A percentile compares a stretch with the other conserved stretches of the same genome.
phyloP scores from a whole-genome alignment of 2,329 filamentous ascomycete species.

The Fusarium clavum region DNA sequence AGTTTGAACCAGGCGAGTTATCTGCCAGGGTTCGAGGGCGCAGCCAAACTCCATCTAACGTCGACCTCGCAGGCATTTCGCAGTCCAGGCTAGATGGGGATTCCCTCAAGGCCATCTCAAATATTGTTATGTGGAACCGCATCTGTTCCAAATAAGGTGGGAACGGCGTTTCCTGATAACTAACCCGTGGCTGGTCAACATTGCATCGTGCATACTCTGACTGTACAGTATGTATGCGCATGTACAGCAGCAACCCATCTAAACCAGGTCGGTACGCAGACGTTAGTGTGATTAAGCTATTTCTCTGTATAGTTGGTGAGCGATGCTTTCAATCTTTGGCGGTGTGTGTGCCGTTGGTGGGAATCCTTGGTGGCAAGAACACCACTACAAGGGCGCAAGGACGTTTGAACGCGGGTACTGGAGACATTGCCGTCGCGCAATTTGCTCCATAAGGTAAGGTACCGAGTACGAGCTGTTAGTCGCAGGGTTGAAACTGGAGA shows the following conservation, averaged over 20 bases:
- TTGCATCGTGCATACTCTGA: constrained; percentile 21
- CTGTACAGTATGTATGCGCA: neutral
- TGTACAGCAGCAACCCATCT: neutral
- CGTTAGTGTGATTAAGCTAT: constrained; percentile 17
- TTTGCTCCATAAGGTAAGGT: constrained; percentile 14
- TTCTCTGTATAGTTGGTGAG: constrained; percentile 9
- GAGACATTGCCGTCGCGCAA: constrained; percentile 9
- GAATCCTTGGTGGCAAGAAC: constrained; percentile 29
- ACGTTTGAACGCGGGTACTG: constrained; percentile 12
- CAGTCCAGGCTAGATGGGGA: constrained; percentile 21
- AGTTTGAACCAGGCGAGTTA: constrained; percentile 40
- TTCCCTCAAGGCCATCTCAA: constrained; percentile 21
- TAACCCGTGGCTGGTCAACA: constrained; percentile 17
- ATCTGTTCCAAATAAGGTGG: constrained; percentile 14
- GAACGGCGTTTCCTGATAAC: constrained; percentile 26
- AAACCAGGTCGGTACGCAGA: constrained; percentile 11
- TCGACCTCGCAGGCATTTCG: constrained; percentile 17
- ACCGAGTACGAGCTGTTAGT: constrained; percentile 2
- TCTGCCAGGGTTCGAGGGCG: constrained; percentile 39
- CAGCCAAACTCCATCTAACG: constrained; percentile 29
- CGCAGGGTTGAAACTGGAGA: constrained; percentile 18
- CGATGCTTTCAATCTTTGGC: constrained; percentile 16
- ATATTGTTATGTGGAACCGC: constrained; percentile 29
- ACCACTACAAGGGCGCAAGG: constrained; percentile 14
- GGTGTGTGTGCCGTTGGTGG: constrained; percentile 30